A percentile compares a stretch with the other conserved stretches of the same genome.
These are phyloP conservation scores for Esteya vermicola DNA, from an alignment of 2,329 filamentous ascomycete genomes.

Conservation along the genomic window DNA sequence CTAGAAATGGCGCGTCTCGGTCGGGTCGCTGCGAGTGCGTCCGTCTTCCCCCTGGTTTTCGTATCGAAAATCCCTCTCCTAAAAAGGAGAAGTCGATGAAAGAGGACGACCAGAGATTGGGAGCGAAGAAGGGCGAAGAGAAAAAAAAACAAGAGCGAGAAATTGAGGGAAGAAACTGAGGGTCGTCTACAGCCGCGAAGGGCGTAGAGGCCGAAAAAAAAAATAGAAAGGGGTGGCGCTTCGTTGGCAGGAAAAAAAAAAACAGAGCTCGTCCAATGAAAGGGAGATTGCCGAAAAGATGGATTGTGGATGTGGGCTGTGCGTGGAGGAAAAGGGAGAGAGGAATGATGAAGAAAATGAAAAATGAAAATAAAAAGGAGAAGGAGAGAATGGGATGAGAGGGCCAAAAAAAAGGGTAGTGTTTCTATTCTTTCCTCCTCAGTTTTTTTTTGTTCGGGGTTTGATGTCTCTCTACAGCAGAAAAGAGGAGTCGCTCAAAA, in stretches of 20 bases:
- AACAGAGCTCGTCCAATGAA: background rate
- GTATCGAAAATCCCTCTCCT: too few relatives aligned
- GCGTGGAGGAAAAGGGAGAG: background rate
- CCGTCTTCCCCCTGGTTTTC: too few relatives aligned
- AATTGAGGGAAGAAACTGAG: background rate
- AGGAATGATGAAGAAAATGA: background rate
- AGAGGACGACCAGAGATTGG: background rate
- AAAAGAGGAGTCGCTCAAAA: slow-evolving; percentile 1
- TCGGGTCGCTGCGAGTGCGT: too few relatives aligned
- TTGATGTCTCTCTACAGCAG: slow-evolving; percentile 1
- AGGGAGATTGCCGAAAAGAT: background rate
- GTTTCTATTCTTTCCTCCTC: background rate
- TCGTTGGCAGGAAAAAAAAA: background rate
- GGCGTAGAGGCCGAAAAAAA: background rate
- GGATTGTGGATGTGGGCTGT: background rate
- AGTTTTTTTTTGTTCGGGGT: background rate
- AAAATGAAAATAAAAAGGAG: background rate
- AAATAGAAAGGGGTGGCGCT: background rate
- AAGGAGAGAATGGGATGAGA: too few relatives aligned
- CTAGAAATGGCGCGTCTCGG: background rate
- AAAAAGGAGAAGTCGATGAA: background rate
- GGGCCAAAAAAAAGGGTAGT: too few relatives aligned
- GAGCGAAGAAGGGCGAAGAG: background rate
- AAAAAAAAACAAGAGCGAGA: background rate
- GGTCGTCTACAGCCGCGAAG: background rate